A percentile compares a stretch with the other conserved stretches of the same genome.
Conservation (phyloP, 2,329 filamentous ascomycete genomes). For the Fusarium sp. region DNA sequence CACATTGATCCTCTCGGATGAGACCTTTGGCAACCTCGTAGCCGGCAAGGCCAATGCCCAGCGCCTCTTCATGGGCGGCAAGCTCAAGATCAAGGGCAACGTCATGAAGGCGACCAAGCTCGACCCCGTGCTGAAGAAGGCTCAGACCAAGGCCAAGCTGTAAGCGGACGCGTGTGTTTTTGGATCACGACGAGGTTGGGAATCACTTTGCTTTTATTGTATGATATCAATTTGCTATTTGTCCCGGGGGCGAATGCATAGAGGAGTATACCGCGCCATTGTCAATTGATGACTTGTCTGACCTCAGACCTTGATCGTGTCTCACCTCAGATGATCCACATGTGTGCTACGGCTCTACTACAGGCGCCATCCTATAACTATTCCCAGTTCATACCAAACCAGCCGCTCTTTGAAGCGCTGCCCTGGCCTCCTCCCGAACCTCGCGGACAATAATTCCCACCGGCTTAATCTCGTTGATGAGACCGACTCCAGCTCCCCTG, state of each 20-base stretch:
- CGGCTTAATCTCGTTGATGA: conserved; percentile 59
- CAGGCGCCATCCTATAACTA: neutral
- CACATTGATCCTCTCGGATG: conserved; percentile 86
- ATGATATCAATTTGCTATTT: conserved; percentile 44
- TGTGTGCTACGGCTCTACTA: neutral
- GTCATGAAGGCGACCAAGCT: conserved; percentile 99
- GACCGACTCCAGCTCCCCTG: conserved; percentile 62
- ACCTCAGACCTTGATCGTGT: neutral
- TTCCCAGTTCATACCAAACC: conserved; percentile 21
- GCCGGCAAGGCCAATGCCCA: conserved; percentile 93
- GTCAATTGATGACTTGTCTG: conserved; percentile 21
- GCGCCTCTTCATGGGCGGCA: conserved; percentile 96
- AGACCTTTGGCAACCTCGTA: conserved; percentile 88
- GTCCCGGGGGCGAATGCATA: conserved; percentile 36
- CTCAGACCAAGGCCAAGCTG: conserved; percentile 87
- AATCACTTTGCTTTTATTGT: conserved; percentile 35
- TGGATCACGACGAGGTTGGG: neutral
- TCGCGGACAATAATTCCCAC: conserved; percentile 62
- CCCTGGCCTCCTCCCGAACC: conserved; percentile 56
- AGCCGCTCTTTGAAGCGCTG: conserved; percentile 52
- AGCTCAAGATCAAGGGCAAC: conserved; percentile 98
- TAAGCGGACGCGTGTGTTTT: conserved; percentile 56
- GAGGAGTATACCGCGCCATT: conserved; percentile 35
- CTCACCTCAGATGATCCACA: neutral
- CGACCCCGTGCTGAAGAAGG: conserved; percentile 92